phyloP scores from a whole-genome alignment of 2,329 filamentous ascomycete genomes.

The Bipolaris bicolor region DNA sequence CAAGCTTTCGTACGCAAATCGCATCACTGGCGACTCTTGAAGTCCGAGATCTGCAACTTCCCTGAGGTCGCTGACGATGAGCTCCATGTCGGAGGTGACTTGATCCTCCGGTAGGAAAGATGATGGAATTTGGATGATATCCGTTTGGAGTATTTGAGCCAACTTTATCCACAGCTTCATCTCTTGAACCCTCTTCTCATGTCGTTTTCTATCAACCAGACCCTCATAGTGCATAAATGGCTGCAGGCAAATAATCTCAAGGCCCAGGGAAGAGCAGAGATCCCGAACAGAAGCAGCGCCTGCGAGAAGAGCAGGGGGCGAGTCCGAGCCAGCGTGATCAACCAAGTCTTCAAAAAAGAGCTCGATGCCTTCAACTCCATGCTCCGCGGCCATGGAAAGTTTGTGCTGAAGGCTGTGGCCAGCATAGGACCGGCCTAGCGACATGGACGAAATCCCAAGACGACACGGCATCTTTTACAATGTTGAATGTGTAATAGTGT shows the following conservation, averaged over 20 bases:
- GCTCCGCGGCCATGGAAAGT: slow-evolving; percentile 68
- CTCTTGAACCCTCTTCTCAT: slow-evolving; percentile 64
- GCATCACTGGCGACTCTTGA: slow-evolving; percentile 61
- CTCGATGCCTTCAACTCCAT: slow-evolving; percentile 74
- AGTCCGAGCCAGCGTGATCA: slow-evolving; percentile 60
- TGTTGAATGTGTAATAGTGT: background rate
- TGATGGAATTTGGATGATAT: slow-evolving; percentile 76
- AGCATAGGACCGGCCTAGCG: slow-evolving; percentile 73
- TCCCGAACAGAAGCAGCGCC: slow-evolving; percentile 64
- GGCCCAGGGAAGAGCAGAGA: slow-evolving; percentile 62
- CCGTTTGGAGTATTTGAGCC: slow-evolving; percentile 67
- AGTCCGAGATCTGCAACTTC: slow-evolving; percentile 72
- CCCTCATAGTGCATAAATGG: slow-evolving; percentile 83
- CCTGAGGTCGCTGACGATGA: slow-evolving; percentile 67
- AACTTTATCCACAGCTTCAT: slow-evolving; percentile 74
- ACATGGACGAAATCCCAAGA: slow-evolving; percentile 77
- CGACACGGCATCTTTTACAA: slow-evolving; percentile 56
- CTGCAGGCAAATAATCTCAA: slow-evolving; percentile 71
- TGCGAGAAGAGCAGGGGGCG: slow-evolving; percentile 56
- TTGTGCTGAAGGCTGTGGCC: slow-evolving; percentile 69
- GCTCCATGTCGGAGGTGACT: slow-evolving; percentile 58
- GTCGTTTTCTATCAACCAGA: slow-evolving; percentile 65
- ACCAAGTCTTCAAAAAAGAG: slow-evolving; percentile 79
- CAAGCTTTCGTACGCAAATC: slow-evolving; percentile 76
- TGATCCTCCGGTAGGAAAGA: slow-evolving; percentile 66